These are phyloP conservation scores for Fusarium fracticaudum DNA, from an alignment of 2,329 filamentous ascomycete genomes.

Conservation along the genomic window DNA sequence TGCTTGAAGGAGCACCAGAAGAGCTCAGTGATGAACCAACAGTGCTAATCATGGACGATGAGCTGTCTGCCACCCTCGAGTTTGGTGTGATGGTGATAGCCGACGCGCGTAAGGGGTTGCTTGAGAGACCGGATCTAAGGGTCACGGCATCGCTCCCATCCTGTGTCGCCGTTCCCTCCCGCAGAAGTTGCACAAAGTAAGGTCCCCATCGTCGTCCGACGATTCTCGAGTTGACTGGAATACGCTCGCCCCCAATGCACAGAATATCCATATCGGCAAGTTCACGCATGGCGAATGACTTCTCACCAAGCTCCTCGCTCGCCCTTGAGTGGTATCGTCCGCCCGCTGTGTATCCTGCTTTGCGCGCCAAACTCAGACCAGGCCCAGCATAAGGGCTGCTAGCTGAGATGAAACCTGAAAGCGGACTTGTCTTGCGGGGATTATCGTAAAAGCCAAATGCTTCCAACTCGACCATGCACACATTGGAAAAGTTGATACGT, in stretches of 20 bases:
- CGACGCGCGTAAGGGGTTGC: conserved; percentile 75
- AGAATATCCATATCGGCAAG: conserved; percentile 97
- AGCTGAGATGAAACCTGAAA: conserved; percentile 85
- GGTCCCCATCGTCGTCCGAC: conserved; percentile 91
- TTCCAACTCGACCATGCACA: conserved; percentile 96
- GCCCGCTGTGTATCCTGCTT: conserved; percentile 73
- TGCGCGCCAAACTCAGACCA: conserved; percentile 65
- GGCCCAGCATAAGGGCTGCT: conserved; percentile 74
- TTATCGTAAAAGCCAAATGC: conserved; percentile 98
- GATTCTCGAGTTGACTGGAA: conserved; percentile 92
- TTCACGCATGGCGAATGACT: conserved; percentile 82
- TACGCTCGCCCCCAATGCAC: conserved; percentile 88
- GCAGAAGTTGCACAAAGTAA: conserved; percentile 91
- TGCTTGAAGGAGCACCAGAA: conserved; percentile 52
- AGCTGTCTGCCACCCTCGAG: conserved; percentile 61
- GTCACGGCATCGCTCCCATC: conserved; percentile 81
- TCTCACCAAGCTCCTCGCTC: conserved; percentile 85
- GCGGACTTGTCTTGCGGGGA: conserved; percentile 78
- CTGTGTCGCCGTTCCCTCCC: conserved; percentile 78
- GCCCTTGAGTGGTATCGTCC: conserved; percentile 80
- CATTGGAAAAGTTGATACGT: conserved; percentile 95
- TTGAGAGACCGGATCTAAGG: conserved; percentile 70
- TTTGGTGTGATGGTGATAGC: conserved; percentile 85
- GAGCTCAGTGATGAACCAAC: conserved; percentile 54
- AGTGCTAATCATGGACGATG: conserved; percentile 58